phyloP scores from a whole-genome alignment of 2,329 filamentous ascomycete species.

The Chrysoporthe cubensis region DNA sequence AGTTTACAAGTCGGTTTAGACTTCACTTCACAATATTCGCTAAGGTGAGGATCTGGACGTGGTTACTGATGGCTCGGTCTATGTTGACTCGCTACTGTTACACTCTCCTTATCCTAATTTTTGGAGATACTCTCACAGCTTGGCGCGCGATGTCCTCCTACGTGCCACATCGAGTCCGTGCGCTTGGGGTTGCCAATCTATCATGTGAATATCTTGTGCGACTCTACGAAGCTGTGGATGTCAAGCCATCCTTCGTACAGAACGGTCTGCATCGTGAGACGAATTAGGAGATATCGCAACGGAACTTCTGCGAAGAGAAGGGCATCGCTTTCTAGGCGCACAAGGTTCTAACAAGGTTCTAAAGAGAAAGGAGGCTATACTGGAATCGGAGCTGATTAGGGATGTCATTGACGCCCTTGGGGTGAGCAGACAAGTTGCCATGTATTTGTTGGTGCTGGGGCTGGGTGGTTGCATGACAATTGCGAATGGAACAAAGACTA shows the following conservation, averaged over 20 bases:
- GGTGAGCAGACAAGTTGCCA: conserved; percentile 2
- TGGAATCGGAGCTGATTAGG: background rate
- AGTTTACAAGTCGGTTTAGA: background rate
- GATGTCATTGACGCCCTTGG: conserved; percentile 6
- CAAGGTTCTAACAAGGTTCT: conserved; percentile 1
- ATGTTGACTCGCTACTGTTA: background rate
- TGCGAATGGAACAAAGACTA: conserved; percentile 7
- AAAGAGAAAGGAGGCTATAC: background rate
- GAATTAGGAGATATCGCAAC: conserved; percentile 53
- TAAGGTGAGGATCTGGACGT: background rate
- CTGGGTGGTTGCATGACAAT: background rate
- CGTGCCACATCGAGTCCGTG: conserved; percentile 65
- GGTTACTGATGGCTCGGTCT: background rate
- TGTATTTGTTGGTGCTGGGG: conserved; percentile 13
- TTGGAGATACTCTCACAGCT: background rate
- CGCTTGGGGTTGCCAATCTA: conserved; percentile 78
- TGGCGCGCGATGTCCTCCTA: conserved; percentile 6
- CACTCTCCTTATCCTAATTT: background rate
- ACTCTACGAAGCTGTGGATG: conserved; percentile 43
- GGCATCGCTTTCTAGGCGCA: background rate
- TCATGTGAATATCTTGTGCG: conserved; percentile 53
- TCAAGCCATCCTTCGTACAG: conserved; percentile 67
- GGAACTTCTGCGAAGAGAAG: background rate
- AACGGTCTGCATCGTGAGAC: conserved; percentile 71
- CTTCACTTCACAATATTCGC: background rate